Conservation (phyloP, 2,329 filamentous ascomycete genomes). For the Phaeophleospora eucalypticola region DNA sequence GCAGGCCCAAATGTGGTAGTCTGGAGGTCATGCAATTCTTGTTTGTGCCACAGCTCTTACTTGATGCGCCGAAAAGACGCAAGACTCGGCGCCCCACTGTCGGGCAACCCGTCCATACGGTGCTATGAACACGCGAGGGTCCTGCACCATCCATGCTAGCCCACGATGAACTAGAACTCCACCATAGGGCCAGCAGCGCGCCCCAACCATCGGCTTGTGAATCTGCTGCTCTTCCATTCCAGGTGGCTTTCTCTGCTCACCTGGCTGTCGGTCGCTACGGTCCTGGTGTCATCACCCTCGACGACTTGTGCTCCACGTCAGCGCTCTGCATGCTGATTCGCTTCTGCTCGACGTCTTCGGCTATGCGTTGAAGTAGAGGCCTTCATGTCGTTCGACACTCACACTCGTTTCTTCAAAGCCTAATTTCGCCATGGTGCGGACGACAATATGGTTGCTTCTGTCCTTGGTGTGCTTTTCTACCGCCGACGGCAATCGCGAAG, state of each 20-base stretch:
- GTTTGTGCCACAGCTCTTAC: background rate
- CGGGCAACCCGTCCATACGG: constrained; percentile 12
- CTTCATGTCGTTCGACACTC: constrained; percentile 2
- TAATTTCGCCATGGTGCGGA: background rate
- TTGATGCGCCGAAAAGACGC: background rate
- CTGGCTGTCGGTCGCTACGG: background rate
- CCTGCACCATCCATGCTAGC: constrained; percentile 17
- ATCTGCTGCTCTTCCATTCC: background rate
- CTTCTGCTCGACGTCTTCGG: background rate
- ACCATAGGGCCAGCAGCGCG: constrained; percentile 9
- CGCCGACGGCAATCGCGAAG: background rate
- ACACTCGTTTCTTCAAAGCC: background rate
- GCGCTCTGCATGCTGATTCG: background rate
- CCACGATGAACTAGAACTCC: constrained; percentile 9
- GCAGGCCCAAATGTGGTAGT: background rate
- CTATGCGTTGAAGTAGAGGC: background rate
- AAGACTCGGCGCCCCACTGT: constrained; percentile 8
- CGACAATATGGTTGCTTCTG: background rate
- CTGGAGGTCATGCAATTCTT: constrained; percentile 2
- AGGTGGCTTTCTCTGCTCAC: background rate
- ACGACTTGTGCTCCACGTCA: background rate
- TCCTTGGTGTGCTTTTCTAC: background rate
- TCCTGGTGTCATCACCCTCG: background rate
- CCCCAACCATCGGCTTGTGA: constrained; percentile 10
- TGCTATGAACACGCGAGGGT: constrained; percentile 17